Evolutionary conservation across 2,329 filamentous ascomycete genomes (phyloP), one percentile per base, ranked within the genome.

Genomic region (Fusarium camptoceras): DNA sequence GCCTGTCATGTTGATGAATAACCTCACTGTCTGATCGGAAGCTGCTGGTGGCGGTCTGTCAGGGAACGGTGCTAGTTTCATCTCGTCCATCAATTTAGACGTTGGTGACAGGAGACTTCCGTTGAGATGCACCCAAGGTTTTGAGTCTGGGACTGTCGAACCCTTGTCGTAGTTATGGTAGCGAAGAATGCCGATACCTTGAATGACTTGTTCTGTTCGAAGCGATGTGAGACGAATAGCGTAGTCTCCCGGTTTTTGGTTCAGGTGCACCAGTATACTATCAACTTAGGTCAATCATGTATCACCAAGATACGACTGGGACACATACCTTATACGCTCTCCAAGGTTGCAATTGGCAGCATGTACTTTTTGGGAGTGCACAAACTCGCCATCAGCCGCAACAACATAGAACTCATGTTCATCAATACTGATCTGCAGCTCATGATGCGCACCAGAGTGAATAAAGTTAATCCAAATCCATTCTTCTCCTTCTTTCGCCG

Each of bases 391-490:
- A 5, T 50, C 48, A 15, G 48, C 48, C 5, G 30, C 30, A 2
- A 50, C 16, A 5, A 50, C 48, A 8, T 37, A 50, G 2, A 50
- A 37, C 3, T 37, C 30, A 50, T 50, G 48, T 7, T 50, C 48
- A 2, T 37, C 48, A 2, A 50, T 12, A 9, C 48, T 50, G 12
- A 50, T 50, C n/a, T 50, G 48, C 1, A 50, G 22, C 16, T 50
- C 48, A 14, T 50, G 48, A 18, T 50, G 48, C n/a, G 48, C 48
- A 15, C 48, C 48, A 37, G 48, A 50, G 15, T 50, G 48, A 6
- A 50, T 50, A 16, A 50, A 37, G 30, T 50, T 50, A 8, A 50
- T 50, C 48, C 48, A 50, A 8, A 50, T n/a, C 48, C 48, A 50
- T 25, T 50, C 30, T 34, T 50, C 48, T 34, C 48, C 48, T 4